Evolutionary conservation across 306 rosid genomes (phyloP), one percentile per base, ranked within the genome.

Genomic region (Hippophae rhamnoides): DNA sequence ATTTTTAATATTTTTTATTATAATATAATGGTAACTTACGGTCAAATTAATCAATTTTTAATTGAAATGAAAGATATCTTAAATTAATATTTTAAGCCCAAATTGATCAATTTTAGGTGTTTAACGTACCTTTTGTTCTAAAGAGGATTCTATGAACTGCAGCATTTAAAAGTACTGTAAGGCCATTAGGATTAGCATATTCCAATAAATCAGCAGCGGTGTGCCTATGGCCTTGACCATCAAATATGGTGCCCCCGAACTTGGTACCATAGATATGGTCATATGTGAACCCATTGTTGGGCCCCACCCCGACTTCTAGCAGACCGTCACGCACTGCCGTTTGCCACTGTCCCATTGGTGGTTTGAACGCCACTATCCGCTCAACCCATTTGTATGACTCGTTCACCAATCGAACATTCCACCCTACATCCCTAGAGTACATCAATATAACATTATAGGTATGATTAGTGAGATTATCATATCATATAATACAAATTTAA

Each of bases 341-440:
- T 6, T 85, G 96, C 96, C 94, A 83, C 55, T 55, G 68, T 56
- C 66, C 47, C 63, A 85, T 38, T 7, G 50, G 65, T 0, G 94
- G 96, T 73, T 67, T 43, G 25, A 82, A 89, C 2, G 88, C 94
- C 71, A 89, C 90, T 43, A 58, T 9, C 45, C 56, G 46, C 82
- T 89, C 96, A 63, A 85, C 96, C 94, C 96, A 89, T 12, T 75
- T 13, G 47, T 83, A 89, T 0, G 94, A 81, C 63, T 85, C 84
- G 10, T 83, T 85, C 38, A 77, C 96, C 8, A 62, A 8, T 69
- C 42, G 69, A 8, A 77, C 84, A 4, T 89, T 86, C 94, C 96
- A 89, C 1, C 88, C 88, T 2, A 38, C 78, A 38, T 77, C 67
- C 75, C 96, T 80, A 25, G 8, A 18, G 10, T 31, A 10, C 5